Evolutionary conservation across 805 yeast species (phyloP), one percentile per base, ranked within the genome.

Genomic region (Pichia ethanolica): DNA sequence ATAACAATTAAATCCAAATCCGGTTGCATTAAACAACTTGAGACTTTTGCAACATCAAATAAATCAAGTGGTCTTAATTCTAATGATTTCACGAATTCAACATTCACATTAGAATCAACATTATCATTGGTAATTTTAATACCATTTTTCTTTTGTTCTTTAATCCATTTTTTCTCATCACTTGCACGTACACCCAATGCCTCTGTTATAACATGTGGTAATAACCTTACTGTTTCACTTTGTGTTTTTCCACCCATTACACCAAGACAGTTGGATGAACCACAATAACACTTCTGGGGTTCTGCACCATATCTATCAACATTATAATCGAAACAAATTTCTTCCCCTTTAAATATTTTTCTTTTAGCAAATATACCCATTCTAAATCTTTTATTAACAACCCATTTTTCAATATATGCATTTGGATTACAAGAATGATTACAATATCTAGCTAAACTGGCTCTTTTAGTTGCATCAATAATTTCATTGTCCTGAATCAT

Each of bases 201-300:
- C 53, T 86, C 95, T 9, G 93, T 81, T 35, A 86, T 75, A 27
- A 81, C 78, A 54, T 87, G 91, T 2, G 98, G 97, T 45, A 91
- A 73, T 50, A 88, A 69, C 38, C 87, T 75, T 1, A 91, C 91
- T 34, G 91, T 86, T 57, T 89, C 96, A 2, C 98, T 89, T 69
- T 93, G 99, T 3, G 96, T 91, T 66, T 89, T 90, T 44, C 99
- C 99, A 56, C 98, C 99, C 72, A 91, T 79, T 56, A 85, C 83
- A 35, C 97, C 96, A 40, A 89, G 75, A 75, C 99, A 91, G 66
- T 89, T 90, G 32, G 85, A 74, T 56, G 89, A 95, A 4, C 95
- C 97, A 70, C 99, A 91, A 67, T 86, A 86, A 68, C 99, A 91
- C 34, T 86, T 85, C 69, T 93, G 98, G 12, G 95, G 89, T 51